Conservation (phyloP, 306 rosid genomes). For the Mimosa pudica region DNA sequence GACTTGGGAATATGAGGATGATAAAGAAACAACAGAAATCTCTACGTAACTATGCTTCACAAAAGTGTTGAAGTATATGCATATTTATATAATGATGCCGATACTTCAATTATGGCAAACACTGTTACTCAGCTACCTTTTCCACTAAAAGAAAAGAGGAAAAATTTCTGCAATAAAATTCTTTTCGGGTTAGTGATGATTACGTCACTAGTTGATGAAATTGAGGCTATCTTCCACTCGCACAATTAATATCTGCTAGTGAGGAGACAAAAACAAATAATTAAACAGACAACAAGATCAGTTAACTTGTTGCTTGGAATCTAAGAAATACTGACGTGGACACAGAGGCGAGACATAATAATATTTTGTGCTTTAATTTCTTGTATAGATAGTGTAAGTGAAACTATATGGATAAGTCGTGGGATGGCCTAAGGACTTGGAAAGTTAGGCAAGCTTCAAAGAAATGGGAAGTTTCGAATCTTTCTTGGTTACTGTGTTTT, state of each 20-base stretch:
- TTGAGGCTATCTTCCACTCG: not conserved
- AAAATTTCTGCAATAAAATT: not conserved
- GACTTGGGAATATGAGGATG: not conserved
- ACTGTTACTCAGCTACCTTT: conserved; percentile 5
- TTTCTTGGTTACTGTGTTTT: not conserved
- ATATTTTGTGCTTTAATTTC: not conserved
- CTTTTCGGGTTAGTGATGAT: conserved; percentile 25
- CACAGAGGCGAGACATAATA: not conserved
- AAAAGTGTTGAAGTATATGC: conserved; percentile 1
- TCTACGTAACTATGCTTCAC: conserved; percentile 3
- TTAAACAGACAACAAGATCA: not conserved
- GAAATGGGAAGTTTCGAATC: not conserved
- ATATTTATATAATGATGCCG: not conserved
- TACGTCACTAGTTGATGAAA: not conserved
- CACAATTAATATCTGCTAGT: conserved; percentile 2
- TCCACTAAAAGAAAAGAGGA: not conserved
- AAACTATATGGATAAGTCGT: conserved; percentile 38
- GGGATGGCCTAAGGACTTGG: conserved; percentile 25
- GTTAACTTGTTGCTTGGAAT: not conserved
- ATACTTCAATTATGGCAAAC: conserved; percentile 18
- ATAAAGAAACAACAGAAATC: conserved; percentile 10
- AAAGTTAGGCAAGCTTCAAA: conserved; percentile 2
- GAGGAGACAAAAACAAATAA: conserved; percentile 3
- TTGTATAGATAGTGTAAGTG: not conserved
- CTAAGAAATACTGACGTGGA: not conserved